Conservation (phyloP, 2,329 filamentous ascomycete genomes). For the Hortaea werneckii region DNA sequence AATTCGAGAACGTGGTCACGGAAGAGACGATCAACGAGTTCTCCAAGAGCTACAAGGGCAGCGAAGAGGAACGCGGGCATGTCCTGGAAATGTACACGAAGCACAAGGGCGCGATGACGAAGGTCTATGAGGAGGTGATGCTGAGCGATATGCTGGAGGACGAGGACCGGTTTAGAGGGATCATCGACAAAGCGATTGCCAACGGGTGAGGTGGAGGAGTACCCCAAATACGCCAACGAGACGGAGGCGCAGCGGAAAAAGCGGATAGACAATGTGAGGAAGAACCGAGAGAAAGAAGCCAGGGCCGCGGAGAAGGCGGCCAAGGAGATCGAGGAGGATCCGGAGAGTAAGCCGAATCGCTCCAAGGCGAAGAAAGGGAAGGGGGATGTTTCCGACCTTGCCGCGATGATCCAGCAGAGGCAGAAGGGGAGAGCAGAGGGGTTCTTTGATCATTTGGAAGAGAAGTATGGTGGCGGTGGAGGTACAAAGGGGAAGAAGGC, state of each 20-base stretch:
- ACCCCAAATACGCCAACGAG: conserved; percentile 62
- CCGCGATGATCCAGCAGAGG: conserved; percentile 64
- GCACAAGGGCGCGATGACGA: conserved; percentile 63
- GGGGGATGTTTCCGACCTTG: conserved; percentile 40
- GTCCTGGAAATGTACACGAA: conserved; percentile 66
- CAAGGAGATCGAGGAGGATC: conserved; percentile 61
- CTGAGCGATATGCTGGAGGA: conserved; percentile 74
- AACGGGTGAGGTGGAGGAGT: conserved; percentile 56
- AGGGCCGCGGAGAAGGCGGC: conserved; percentile 59
- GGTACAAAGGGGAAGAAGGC: conserved; percentile 33
- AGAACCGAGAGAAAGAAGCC: conserved; percentile 57
- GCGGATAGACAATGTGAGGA: conserved; percentile 48
- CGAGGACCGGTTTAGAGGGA: conserved; percentile 69
- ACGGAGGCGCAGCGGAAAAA: conserved; percentile 34
- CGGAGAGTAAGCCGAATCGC: conserved; percentile 40
- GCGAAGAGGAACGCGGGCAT: conserved; percentile 73
- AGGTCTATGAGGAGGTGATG: conserved; percentile 75
- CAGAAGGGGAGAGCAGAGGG: conserved; percentile 51
- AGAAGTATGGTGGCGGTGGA: conserved; percentile 53
- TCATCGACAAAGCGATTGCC: conserved; percentile 73
- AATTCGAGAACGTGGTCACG: conserved; percentile 69
- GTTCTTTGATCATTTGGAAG: conserved; percentile 65
- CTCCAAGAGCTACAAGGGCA: conserved; percentile 68
- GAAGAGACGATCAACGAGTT: conserved; percentile 66
- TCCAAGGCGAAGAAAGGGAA: conserved; percentile 36